A percentile compares a stretch with the other conserved stretches of the same genome.
Evolutionary conservation across 148 eudicot genomes (phyloP).

Genomic region (Camellia granthamiana): DNA sequence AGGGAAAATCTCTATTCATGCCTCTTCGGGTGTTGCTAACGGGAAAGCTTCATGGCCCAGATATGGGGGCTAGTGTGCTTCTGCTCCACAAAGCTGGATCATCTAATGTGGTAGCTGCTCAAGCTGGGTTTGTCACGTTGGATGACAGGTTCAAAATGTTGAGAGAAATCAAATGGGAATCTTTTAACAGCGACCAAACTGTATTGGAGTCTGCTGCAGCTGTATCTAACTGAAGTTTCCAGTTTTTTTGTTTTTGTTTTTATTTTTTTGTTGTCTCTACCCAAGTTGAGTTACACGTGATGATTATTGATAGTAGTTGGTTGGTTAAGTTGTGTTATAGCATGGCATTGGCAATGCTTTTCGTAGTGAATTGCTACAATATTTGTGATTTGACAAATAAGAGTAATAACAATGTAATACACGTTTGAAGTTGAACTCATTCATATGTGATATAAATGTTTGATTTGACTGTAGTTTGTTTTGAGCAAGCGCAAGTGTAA

Average conservation of each 20-base stretch:
- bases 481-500: too few species aligned
- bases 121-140: constrained; percentile 53
- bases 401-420: too few species aligned
- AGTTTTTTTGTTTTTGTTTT: not conserved
- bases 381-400: too few species aligned
- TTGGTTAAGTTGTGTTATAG: too few species aligned
- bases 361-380: too few species aligned
- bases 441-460: too few species aligned
- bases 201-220: constrained; percentile 36
- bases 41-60: constrained; percentile 97
- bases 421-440: too few species aligned
- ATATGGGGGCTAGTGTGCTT: constrained; percentile 62
- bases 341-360: too few species aligned
- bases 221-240: constrained; percentile 26
- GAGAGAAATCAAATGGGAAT: constrained; percentile 65
- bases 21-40: constrained; percentile 90
- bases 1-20: constrained; percentile 97
- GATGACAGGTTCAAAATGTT: constrained; percentile 73
- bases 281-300: too few species aligned
- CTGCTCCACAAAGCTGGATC: constrained; percentile 61
- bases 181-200: constrained; percentile 37
- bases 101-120: constrained; percentile 38
- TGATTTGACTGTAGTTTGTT: too few species aligned
- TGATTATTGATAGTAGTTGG: too few species aligned
- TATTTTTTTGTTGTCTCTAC: too few species aligned